These are phyloP conservation scores for Chalciporus pseudorubinellus DNA, from an alignment of 768 basidiomycete species.

Conservation along the genomic window DNA sequence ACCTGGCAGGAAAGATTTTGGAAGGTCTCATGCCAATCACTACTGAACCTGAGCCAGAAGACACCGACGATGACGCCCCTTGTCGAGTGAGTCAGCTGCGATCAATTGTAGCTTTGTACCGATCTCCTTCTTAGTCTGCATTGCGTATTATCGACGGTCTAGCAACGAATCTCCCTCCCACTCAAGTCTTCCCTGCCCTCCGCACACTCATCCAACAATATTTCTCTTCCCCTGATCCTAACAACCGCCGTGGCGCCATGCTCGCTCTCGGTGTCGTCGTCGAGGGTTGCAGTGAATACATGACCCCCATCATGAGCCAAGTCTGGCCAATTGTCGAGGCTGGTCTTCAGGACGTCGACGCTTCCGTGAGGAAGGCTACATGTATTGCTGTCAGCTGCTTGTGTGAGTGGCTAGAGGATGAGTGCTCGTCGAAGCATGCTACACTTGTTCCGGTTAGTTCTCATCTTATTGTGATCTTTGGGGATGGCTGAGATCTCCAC, in stretches of 20 bases:
- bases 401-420: constrained; percentile 96
- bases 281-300: constrained; percentile 97
- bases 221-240: constrained; percentile 75
- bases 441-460: constrained; percentile 78
- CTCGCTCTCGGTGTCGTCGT: constrained; percentile 94
- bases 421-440: constrained; percentile 79
- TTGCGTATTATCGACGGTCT: constrained; percentile 93
- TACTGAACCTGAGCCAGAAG: constrained; percentile 90
- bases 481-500: not conserved
- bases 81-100: constrained; percentile 63
- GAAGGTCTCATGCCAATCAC: constrained; percentile 92
- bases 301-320: constrained; percentile 86
- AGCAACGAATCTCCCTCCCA: constrained; percentile 87
- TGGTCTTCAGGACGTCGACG: constrained; percentile 81
- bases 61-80: constrained; percentile 90
- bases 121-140: constrained; percentile 58
- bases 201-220: constrained; percentile 80
- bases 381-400: constrained; percentile 94
- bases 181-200: constrained; percentile 93
- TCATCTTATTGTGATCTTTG: not conserved
- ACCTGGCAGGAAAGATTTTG: constrained; percentile 81
- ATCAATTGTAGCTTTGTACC: not conserved
- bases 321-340: constrained; percentile 94
- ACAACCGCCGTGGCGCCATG: constrained; percentile 86
- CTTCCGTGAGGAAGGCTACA: constrained; percentile 89